phyloP scores from a whole-genome alignment of 495 filamentous ascomycete species.

The Neurospora sp. region DNA sequence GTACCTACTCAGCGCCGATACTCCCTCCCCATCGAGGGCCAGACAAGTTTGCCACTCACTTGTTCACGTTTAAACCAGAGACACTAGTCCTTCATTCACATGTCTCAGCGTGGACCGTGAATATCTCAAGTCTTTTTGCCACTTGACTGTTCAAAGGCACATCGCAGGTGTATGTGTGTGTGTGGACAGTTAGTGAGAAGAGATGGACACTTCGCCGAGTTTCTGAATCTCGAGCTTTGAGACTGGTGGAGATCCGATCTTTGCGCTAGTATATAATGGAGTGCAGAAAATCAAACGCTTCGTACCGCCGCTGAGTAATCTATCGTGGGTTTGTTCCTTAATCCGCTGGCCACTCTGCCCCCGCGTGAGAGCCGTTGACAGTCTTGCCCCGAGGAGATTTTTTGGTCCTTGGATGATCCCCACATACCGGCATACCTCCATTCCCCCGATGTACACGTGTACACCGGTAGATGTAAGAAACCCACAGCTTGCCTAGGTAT shows the following conservation, averaged over 20 bases:
- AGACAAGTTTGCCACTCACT: background rate
- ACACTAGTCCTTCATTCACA: background rate
- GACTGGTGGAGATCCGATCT: too few relatives aligned
- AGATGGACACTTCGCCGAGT: too few relatives aligned
- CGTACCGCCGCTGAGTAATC: too few relatives aligned
- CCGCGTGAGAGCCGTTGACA: background rate
- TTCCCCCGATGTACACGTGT: background rate
- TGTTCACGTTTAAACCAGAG: background rate
- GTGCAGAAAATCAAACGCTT: background rate
- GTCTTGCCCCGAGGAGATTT: background rate
- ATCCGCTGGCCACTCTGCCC: too few relatives aligned
- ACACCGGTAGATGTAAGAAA: background rate
- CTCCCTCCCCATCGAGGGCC: background rate
- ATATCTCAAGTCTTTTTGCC: background rate
- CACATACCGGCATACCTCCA: background rate
- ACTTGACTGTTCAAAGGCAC: background rate
- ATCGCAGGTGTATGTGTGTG: background rate
- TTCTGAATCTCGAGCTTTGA: too few relatives aligned
- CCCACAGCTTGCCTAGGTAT: background rate
- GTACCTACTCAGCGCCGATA: background rate
- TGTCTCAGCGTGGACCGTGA: background rate
- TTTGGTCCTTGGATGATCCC: background rate
- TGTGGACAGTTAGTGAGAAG: background rate
- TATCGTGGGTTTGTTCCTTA: too few relatives aligned
- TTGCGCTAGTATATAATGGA: background rate